phyloP scores from a whole-genome alignment of 202 grass and related monocot genomes.

The Bolboschoenoplectus hybrid region DNA sequence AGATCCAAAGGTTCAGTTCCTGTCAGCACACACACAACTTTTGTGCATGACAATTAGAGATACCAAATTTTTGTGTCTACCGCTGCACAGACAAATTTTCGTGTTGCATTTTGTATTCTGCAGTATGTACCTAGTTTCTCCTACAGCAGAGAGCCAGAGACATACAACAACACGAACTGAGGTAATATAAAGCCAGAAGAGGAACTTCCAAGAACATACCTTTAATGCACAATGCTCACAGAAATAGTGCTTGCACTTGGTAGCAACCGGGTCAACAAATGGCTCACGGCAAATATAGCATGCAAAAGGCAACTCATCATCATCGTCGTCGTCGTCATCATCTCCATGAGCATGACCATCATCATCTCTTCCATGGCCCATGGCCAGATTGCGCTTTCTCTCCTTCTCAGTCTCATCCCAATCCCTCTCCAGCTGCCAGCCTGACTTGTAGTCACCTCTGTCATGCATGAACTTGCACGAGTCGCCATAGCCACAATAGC shows the following conservation, averaged over 20 bases:
- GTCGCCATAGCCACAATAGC: constrained; percentile 87
- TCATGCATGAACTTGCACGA: constrained; percentile 99
- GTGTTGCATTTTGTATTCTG: neutral
- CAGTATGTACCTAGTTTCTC: neutral
- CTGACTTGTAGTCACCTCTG: constrained; percentile 92
- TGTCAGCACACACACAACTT: neutral
- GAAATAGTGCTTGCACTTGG: constrained; percentile 96
- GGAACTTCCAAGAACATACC: constrained; percentile 40
- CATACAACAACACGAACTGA: neutral
- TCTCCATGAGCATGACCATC: constrained; percentile 42
- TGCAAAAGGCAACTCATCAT: constrained; percentile 77
- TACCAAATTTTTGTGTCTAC: neutral
- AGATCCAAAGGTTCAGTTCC: neutral
- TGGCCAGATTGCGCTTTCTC: constrained; percentile 58
- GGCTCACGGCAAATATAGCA: constrained; percentile 84
- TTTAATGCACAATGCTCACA: constrained; percentile 95
- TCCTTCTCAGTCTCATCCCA: constrained; percentile 75
- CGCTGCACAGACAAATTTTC: neutral
- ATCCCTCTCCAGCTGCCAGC: constrained; percentile 96
- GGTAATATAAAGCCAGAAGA: neutral
- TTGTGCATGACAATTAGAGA: neutral
- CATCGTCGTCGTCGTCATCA: constrained; percentile 45
- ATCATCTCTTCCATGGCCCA: constrained; percentile 50
- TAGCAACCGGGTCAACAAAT: constrained; percentile 84
- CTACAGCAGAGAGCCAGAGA: neutral